Evolutionary conservation across 2,329 filamentous ascomycete genomes (phyloP).

Genomic region (Claviceps paspali): DNA sequence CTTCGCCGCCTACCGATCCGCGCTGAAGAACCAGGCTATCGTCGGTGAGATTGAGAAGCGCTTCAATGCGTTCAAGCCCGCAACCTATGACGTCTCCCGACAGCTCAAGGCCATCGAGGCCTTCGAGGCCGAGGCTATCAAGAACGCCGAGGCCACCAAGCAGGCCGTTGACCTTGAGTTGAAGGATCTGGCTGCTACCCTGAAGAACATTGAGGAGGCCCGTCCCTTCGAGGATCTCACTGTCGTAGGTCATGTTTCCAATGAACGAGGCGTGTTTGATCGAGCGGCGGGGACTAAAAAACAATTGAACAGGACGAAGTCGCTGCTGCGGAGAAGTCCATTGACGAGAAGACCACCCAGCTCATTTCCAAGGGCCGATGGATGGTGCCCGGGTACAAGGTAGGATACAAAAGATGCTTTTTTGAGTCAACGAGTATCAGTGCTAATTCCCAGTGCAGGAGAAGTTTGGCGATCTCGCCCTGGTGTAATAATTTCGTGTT

Average conservation of each 20-base stretch:
- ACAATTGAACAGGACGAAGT: constrained; percentile 63
- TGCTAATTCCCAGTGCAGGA: constrained; percentile 52
- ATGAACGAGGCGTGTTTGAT: not conserved
- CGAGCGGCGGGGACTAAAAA: constrained; percentile 11
- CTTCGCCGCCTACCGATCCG: constrained; percentile 80
- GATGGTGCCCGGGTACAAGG: constrained; percentile 98
- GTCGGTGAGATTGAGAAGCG: constrained; percentile 96
- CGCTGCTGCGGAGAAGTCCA: constrained; percentile 82
- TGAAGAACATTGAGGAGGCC: constrained; percentile 94
- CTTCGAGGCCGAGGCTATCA: constrained; percentile 91
- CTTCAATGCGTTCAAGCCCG: constrained; percentile 81
- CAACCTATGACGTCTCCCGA: constrained; percentile 79
- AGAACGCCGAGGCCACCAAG: constrained; percentile 96
- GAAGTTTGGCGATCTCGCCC: constrained; percentile 94
- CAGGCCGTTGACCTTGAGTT: constrained; percentile 89
- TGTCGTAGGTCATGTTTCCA: constrained; percentile 53
- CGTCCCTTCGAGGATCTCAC: constrained; percentile 94
- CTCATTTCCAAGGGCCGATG: constrained; percentile 97
- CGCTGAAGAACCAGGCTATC: constrained; percentile 92
- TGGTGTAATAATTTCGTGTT: constrained; percentile 53
- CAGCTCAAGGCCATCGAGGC: constrained; percentile 98
- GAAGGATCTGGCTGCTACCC: constrained; percentile 81
- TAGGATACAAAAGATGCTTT: constrained; percentile 26
- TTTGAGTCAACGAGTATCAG: not conserved
- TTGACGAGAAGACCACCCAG: constrained; percentile 90